phyloP scores from a whole-genome alignment of 129 eudicot species.

The carrot (Daucus carota) region DH1_v3.0 NC_030389.2:44954001-44954500 shows the following conservation, averaged over 20 bases:
- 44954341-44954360: conserved; percentile 76
- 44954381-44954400: conserved; percentile 70
- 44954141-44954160: conserved; percentile 41
- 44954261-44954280: conserved; percentile 55
- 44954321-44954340: conserved; percentile 84
- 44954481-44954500: conserved; percentile 87
- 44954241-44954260: conserved; percentile 37
- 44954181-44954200: conserved; percentile 39
- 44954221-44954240: conserved; percentile 13
- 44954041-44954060: not conserved
- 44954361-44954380: conserved; percentile 76
- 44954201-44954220: conserved; percentile 26
- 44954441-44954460: conserved; percentile 78
- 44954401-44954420: conserved; percentile 95
- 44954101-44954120: conserved; percentile 31
- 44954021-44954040: conserved; percentile 1
- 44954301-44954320: conserved; percentile 81
- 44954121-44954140: conserved; percentile 27
- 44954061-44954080: not conserved
- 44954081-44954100: not conserved
- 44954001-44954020: not conserved
- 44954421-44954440: conserved; percentile 75
- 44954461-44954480: conserved; percentile 69
- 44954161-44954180: conserved; percentile 37
- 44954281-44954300: conserved; percentile 88